These are phyloP conservation scores for Epichloe elymi DNA, from an alignment of 2,329 filamentous ascomycete species.

Conservation along the genomic window DNA sequence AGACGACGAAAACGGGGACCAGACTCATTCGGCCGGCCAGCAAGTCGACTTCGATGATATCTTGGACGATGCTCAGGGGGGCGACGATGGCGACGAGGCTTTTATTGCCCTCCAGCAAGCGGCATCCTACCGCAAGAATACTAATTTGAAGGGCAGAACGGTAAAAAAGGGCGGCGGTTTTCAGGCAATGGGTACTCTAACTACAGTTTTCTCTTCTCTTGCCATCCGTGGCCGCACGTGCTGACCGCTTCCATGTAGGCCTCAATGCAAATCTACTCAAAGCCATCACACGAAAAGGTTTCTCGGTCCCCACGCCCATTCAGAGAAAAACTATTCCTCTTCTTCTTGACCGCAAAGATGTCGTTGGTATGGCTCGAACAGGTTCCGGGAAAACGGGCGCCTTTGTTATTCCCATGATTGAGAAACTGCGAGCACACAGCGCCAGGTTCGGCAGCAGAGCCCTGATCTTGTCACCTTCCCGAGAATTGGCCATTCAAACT, in stretches of 20 bases:
- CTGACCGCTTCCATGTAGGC: conserved; percentile 27
- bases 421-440: conserved; percentile 80
- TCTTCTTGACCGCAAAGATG: conserved; percentile 78
- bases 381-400: conserved; percentile 97
- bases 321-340: conserved; percentile 93
- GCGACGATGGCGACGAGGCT: conserved; percentile 60
- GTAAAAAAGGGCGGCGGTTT: conserved; percentile 96
- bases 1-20: conserved; percentile 35
- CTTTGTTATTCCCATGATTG: conserved; percentile 97
- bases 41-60: conserved; percentile 49
- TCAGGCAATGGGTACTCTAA: conserved; percentile 67
- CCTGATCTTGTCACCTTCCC: conserved; percentile 79
- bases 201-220: neutral
- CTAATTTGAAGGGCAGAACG: conserved; percentile 69
- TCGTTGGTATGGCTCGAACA: conserved; percentile 99
- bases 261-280: conserved; percentile 74
- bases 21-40: conserved; percentile 22
- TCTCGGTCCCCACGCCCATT: conserved; percentile 91
- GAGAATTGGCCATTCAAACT: conserved; percentile 90
- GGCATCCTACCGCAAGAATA: conserved; percentile 72
- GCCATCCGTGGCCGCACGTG: neutral
- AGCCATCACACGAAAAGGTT: conserved; percentile 86
- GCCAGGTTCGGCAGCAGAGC: conserved; percentile 75
- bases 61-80: conserved; percentile 34
- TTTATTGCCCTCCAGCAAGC: conserved; percentile 86